Evolutionary conservation across 169 alveolate genomes (phyloP).

Genomic region (Plasmodium berghei): DNA sequence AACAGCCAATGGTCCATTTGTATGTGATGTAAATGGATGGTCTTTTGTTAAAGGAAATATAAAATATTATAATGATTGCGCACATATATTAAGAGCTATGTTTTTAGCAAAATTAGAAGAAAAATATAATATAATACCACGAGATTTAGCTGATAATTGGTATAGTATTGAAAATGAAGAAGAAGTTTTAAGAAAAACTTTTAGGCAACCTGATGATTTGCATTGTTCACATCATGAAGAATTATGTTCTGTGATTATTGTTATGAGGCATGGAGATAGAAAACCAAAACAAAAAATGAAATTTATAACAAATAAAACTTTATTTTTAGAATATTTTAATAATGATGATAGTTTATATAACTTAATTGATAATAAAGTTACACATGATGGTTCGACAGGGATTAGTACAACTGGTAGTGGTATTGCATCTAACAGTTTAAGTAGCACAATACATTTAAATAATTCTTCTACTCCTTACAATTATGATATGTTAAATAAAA

Average conservation of each 20-base stretch:
- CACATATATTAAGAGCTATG: constrained; percentile 87
- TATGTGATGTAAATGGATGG: constrained; percentile 99
- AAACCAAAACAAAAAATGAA: constrained; percentile 98
- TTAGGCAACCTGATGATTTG: constrained; percentile 78
- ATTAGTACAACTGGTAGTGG: not conserved
- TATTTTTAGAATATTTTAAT: constrained; percentile 87
- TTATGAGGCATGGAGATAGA: constrained; percentile 98
- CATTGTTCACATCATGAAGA: constrained; percentile 89
- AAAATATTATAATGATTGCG: constrained; percentile 96
- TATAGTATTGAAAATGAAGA: constrained; percentile 78
- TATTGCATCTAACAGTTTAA: not conserved
- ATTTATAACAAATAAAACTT: constrained; percentile 89
- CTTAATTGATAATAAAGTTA: constrained; percentile 14
- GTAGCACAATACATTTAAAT: not conserved
- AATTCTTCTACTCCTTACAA: no score
- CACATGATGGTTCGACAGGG: not conserved
- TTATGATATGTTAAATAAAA: not conserved
- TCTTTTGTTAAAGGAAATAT: constrained; percentile 96
- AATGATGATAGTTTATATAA: constrained; percentile 56
- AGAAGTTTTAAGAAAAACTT: constrained; percentile 81
- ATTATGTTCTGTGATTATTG: constrained; percentile 95
- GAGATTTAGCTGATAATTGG: constrained; percentile 81
- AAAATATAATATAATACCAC: constrained; percentile 80
- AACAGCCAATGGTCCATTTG: constrained; percentile 92
- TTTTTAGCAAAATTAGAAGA: constrained; percentile 81